Conservation (phyloP, 2,329 filamentous ascomycete genomes). For the Fusarium burgessii region DNA sequence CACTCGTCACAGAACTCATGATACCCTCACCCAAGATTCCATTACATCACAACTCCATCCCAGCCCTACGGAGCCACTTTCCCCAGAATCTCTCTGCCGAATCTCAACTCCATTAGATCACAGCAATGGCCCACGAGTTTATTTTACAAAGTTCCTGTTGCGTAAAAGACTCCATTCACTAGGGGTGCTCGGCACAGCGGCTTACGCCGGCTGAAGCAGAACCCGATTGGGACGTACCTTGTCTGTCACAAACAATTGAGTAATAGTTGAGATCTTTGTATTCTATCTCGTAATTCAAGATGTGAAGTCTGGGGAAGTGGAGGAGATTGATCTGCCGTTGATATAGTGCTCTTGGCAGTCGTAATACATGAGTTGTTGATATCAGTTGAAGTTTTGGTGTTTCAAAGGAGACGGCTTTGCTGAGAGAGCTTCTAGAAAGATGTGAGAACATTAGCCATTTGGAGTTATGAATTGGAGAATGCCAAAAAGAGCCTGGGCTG, state of each 20-base stretch:
- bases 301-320: conserved; percentile 34
- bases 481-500: not conserved
- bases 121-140: conserved; percentile 29
- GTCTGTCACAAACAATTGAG: conserved; percentile 22
- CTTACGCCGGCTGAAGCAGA: conserved; percentile 28
- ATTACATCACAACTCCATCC: conserved; percentile 7
- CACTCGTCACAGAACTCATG: not conserved
- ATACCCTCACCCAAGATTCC: not conserved
- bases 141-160: not conserved
- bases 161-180: conserved; percentile 4
- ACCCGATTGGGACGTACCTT: conserved; percentile 32
- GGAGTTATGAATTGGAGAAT: conserved; percentile 16
- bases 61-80: conserved; percentile 18
- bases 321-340: not conserved
- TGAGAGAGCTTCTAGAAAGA: conserved; percentile 19
- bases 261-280: conserved; percentile 28
- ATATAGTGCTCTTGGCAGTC: conserved; percentile 3
- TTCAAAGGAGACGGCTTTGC: not conserved
- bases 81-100: conserved; percentile 9
- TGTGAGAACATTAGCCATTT: conserved; percentile 3
- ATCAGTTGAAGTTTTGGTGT: not conserved
- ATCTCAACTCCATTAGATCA: not conserved
- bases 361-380: not conserved
- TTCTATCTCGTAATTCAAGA: conserved; percentile 29
- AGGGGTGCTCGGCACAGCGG: conserved; percentile 18